Conservation (phyloP, 1,139 yeast genomes). For the Sugiyamaella xylanicola region DNA sequence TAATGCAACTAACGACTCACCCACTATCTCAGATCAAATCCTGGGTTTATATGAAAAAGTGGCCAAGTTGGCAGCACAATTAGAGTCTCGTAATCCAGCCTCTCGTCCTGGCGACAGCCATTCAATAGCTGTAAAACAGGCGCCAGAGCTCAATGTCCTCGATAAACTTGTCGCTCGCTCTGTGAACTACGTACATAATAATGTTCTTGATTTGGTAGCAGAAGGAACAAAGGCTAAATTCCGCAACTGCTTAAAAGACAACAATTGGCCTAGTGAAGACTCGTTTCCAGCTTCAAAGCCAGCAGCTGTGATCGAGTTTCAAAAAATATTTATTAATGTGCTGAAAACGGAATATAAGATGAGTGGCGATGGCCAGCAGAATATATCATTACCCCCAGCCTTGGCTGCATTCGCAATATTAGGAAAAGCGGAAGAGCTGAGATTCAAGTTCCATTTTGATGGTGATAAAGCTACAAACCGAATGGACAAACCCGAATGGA, state of each 20-base stretch:
- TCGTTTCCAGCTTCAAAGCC: slow-evolving; percentile 21
- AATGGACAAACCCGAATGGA: slow-evolving; percentile 79
- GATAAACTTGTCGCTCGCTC: neutral
- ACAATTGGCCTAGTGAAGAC: slow-evolving; percentile 34
- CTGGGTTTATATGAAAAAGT: slow-evolving; percentile 12
- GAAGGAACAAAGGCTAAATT: slow-evolving; percentile 20
- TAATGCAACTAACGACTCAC: too few species aligned
- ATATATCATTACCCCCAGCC: slow-evolving; percentile 46
- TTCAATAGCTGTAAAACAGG: neutral
- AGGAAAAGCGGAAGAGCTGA: slow-evolving; percentile 56
- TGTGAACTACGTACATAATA: slow-evolving; percentile 4
- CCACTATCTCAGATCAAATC: neutral
- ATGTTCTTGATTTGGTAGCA: slow-evolving; percentile 1
- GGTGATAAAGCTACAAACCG: slow-evolving; percentile 62
- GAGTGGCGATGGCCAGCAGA: neutral
- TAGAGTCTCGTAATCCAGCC: too few species aligned
- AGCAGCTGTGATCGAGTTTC: slow-evolving; percentile 17
- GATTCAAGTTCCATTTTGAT: slow-evolving; percentile 78
- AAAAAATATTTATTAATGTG: slow-evolving; percentile 20
- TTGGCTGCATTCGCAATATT: slow-evolving; percentile 64
- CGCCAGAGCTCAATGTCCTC: neutral
- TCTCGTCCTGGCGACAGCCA: too few species aligned
- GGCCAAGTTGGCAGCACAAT: neutral
- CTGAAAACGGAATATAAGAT: slow-evolving; percentile 23
- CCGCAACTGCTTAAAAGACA: slow-evolving; percentile 23